Evolutionary conservation across 306 rosid genomes (phyloP).

Genomic region (Trichosanthes truncata): DNA sequence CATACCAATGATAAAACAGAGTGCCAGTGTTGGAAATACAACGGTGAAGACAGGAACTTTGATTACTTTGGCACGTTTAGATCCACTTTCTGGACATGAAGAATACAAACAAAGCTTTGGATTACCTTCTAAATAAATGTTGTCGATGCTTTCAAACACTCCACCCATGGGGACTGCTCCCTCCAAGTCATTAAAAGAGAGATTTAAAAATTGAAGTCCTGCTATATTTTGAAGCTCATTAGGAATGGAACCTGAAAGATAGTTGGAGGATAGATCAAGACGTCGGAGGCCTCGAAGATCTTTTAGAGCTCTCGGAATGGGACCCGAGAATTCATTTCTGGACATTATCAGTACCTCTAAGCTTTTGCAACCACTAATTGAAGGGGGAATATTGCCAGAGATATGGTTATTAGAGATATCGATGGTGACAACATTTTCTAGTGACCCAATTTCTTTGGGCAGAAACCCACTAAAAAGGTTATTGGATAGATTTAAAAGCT

Average conservation of each 20-base stretch:
- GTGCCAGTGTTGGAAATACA: constrained; percentile 9
- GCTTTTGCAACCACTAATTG: constrained; percentile 42
- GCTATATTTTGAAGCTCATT: constrained; percentile 28
- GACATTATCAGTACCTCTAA: constrained; percentile 39
- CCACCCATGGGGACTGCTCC: constrained; percentile 38
- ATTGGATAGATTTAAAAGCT: constrained; percentile 38
- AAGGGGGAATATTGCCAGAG: constrained; percentile 33
- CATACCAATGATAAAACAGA: neutral
- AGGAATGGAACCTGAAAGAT: constrained; percentile 56
- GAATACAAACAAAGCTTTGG: constrained; percentile 31
- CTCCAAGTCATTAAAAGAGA: constrained; percentile 53
- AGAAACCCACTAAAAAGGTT: constrained; percentile 50
- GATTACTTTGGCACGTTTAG: neutral
- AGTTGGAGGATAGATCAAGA: constrained; percentile 62
- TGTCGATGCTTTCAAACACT: constrained; percentile 10
- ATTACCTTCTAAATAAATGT: constrained; percentile 54
- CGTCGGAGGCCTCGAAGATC: constrained; percentile 43
- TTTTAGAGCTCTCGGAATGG: constrained; percentile 36
- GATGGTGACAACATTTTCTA: constrained; percentile 27
- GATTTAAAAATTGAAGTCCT: constrained; percentile 34
- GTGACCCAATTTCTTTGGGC: constrained; percentile 34
- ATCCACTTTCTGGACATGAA: constrained; percentile 16
- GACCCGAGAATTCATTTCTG: constrained; percentile 44
- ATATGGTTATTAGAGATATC: constrained; percentile 50
- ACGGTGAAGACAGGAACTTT: constrained; percentile 13